Evolutionary conservation across 169 alveolate genomes (phyloP).

Genomic region (Amoebophrya sp.): DNA sequence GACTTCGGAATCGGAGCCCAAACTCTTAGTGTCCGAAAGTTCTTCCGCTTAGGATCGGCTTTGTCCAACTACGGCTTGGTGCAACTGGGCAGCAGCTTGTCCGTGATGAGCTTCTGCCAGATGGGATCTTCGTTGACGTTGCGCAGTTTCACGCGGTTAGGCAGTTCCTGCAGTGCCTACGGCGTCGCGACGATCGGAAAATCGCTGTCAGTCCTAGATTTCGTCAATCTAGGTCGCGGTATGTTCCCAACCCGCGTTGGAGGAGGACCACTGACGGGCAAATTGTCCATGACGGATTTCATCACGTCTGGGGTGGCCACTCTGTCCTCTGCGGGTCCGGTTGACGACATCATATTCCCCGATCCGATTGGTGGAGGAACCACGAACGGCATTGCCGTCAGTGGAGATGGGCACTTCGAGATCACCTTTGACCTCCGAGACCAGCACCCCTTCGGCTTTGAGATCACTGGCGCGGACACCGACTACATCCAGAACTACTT

Average conservation of each 20-base stretch:
- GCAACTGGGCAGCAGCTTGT: constrained; percentile 15
- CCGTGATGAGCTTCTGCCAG: neutral
- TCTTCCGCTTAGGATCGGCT: constrained; percentile 29
- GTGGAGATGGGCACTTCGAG: neutral
- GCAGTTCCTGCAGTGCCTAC: neutral
- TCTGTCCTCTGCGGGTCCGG: neutral
- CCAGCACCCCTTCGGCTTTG: neutral
- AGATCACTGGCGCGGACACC: neutral
- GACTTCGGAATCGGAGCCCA: neutral
- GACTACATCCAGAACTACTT: neutral
- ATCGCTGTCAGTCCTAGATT: neutral
- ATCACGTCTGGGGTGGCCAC: neutral
- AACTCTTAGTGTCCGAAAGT: neutral
- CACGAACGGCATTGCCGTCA: neutral
- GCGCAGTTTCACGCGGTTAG: constrained; percentile 1
- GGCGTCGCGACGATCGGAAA: neutral
- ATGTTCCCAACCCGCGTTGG: neutral
- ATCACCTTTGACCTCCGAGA: neutral
- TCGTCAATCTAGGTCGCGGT: neutral
- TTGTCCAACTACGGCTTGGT: constrained; percentile 21
- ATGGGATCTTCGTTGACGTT: neutral
- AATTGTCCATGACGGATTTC: neutral
- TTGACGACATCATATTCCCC: neutral
- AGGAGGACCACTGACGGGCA: neutral
- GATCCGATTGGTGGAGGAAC: neutral